Base-by-base conservation (phyloP, 1,284 basidiomycete species). In the Inonotus hispidus region DNA sequence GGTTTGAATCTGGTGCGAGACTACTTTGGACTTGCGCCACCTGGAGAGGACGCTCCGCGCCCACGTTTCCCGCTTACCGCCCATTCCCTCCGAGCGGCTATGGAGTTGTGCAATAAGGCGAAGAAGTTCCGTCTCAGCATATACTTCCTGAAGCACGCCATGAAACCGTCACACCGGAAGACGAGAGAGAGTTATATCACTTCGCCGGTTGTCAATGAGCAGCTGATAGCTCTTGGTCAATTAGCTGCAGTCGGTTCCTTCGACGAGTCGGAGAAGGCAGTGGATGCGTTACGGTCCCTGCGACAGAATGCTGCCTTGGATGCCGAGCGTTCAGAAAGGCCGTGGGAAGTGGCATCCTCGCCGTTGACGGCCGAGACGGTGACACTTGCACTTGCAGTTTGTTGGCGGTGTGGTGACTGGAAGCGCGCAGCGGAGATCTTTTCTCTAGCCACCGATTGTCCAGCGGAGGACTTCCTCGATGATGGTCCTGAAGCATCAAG, bases 271-370 rank as follows among this genome's bases (percentile, higher is more conserved):
- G 69, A 73, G 35, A 73, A 78, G 57, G 82, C 83, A 1, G 72
- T 88, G 16, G 77, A 80, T 60, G 76, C 72, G 2, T 73, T 92
- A 16, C 79, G 87, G 66, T 88, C 85, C 83, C 83, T 85, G 78
- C 68, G 87, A n/a, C 63, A 60, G 19, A 58, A 63, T 37, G 56
- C 39, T 8, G 64, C 59, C 3, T 23, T 65, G 56, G 71, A 74
- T 59, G 77, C 81, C 60, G 81, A 81, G 66, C 70, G 75, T 39
- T 68, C 69, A 16, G 71, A 75, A 4, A 64, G 68, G 53, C 73
- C 56, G 73, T 76, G 19, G 74, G 76, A 25, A 75, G 76, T 58
- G 74, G 86, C 39, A 71, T 77, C 57, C 86, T 84, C 11, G 6
- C 19, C 41, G 39, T 32, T 55, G 0, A 71, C 72, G 16, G 58